Evolutionary conservation across 2,329 filamentous ascomycete genomes (phyloP), one percentile per base, ranked within the genome.

Genomic region (Sporothrix pallida): DNA sequence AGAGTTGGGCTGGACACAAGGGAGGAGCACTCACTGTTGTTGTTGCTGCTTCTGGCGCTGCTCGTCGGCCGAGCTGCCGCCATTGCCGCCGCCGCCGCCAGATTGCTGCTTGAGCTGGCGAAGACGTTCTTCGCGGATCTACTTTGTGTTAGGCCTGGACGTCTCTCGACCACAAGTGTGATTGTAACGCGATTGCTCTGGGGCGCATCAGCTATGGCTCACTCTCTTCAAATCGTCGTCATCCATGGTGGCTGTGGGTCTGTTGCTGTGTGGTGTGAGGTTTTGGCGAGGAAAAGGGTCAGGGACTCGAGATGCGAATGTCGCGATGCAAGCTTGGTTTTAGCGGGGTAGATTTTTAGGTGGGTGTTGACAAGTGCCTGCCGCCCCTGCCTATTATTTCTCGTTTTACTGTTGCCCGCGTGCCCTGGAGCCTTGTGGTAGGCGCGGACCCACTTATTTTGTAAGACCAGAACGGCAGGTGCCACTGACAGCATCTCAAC

Each of bases 101-200:
- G 87, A 84, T 83, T 92, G 86, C 78, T 94, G 88, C 83, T 97
- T 96, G 77, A 98, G 91, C 85, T 99, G 95, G 83, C 95, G 93
- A 72, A 98, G 91, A 76, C 96, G 94, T 79, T 95, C 95, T 83
- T 93, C 92, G 81, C 95, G 88, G 81, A 98, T 98, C 92, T 97
- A 13, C 80, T 31, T 44, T 50, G 8, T 48, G 52, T 72, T 20
- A 62, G 31, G 31, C 31, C 31, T 37, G 31, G 31, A 37, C 31
- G 31, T 37, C 2, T 10, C 4, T 7, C n/a, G 75, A 70, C 62
- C 62, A 67, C 13, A 7, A 48, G 42, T 12, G 46, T 48, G 10
- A 48, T 48, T 13, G 46, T 48, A 17, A 48, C 31, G 31, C 31
- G 31, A 37, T 6, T 6, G 31, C 5, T 37, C 31, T 37, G 31